Evolutionary conservation across 768 basidiomycete species (phyloP).

Genomic region (Steccherinum ochraceum): DNA sequence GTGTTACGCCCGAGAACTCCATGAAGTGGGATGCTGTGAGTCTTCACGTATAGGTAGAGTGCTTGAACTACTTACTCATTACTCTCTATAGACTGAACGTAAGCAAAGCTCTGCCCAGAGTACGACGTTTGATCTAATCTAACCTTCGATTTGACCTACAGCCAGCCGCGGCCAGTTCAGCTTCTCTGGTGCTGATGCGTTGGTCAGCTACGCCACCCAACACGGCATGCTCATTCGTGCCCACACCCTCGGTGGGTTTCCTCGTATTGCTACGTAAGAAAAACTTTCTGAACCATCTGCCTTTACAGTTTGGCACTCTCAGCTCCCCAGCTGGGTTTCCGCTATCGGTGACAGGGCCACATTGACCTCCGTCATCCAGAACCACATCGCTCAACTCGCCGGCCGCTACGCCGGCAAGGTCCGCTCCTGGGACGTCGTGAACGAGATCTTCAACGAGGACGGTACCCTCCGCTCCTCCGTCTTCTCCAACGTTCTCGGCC

Average conservation of each 20-base stretch:
- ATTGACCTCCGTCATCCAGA: conserved; percentile 26
- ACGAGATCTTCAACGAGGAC: conserved; percentile 48
- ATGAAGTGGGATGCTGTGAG: conserved; percentile 27
- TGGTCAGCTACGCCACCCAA: conserved; percentile 24
- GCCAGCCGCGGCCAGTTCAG: conserved; percentile 22
- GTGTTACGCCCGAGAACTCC: conserved; percentile 28
- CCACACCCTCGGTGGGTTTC: conserved; percentile 21
- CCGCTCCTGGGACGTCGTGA: conserved; percentile 27
- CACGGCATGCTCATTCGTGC: conserved; percentile 25
- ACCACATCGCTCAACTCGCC: conserved; percentile 27
- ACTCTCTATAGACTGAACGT: conserved; percentile 19
- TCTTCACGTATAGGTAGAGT: not conserved
- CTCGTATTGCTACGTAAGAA: too few species aligned
- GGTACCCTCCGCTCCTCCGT: conserved; percentile 40
- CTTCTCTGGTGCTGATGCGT: conserved; percentile 23
- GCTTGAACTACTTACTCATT: not conserved
- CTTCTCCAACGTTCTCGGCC: conserved; percentile 43
- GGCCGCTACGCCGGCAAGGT: conserved; percentile 29
- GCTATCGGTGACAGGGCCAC: conserved; percentile 20
- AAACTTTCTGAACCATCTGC: too few species aligned
- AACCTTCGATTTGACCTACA: too few species aligned
- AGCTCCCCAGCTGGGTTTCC: conserved; percentile 25
- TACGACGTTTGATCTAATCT: too few species aligned
- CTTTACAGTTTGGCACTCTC: conserved; percentile 25
- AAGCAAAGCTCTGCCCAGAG: too few species aligned